Conservation (phyloP, 2,329 filamentous ascomycete genomes). For the Microdochium trichocladiopsis region DNA sequence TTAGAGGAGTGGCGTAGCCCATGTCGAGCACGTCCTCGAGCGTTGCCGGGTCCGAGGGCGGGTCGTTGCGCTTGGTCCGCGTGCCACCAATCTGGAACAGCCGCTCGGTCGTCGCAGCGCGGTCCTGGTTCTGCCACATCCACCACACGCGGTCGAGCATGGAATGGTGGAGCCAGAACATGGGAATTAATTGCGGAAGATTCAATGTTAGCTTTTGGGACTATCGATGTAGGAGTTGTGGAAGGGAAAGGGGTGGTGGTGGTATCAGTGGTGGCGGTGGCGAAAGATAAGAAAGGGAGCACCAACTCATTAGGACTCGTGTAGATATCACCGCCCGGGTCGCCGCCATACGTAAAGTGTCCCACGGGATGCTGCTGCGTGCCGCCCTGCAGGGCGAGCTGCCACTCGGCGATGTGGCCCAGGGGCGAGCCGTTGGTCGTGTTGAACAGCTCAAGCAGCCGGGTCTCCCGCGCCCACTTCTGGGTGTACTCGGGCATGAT, state of each 20-base stretch:
- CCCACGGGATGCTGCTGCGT: constrained; percentile 19
- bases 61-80: constrained; percentile 8
- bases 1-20: neutral
- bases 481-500: constrained; percentile 2
- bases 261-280: neutral
- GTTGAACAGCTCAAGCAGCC: constrained; percentile 11
- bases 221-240: neutral
- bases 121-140: constrained; percentile 9
- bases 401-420: constrained; percentile 16
- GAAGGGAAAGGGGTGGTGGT: neutral
- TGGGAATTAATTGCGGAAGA: neutral
- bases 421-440: neutral
- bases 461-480: neutral
- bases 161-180: constrained; percentile 3
- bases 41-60: constrained; percentile 7
- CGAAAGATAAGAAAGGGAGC: constrained; percentile 6
- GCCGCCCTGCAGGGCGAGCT: constrained; percentile 25
- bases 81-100: constrained; percentile 8
- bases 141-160: constrained; percentile 3
- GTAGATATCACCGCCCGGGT: constrained; percentile 13
- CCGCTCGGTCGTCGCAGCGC: constrained; percentile 4
- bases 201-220: neutral
- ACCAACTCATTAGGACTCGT: constrained; percentile 10
- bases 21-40: constrained; percentile 9
- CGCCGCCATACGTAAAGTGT: constrained; percentile 20